A percentile compares a stretch with the other conserved stretches of the same genome.
Conservation (phyloP, 2,329 filamentous ascomycete genomes). For the Helotiales sp. region DNA sequence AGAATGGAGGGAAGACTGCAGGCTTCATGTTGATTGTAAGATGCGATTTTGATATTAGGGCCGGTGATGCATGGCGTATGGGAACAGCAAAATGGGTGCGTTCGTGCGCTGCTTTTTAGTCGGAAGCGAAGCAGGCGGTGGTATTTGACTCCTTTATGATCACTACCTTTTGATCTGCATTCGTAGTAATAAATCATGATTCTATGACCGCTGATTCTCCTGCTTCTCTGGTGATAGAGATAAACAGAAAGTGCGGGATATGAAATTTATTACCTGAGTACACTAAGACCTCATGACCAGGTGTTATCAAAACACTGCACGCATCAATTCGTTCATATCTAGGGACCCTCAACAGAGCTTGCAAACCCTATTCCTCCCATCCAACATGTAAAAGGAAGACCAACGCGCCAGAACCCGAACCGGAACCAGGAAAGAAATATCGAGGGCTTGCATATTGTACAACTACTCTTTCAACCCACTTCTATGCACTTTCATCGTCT, state of each 20-base stretch:
- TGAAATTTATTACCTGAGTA: no score
- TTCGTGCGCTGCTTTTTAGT: not conserved
- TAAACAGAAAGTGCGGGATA: no score
- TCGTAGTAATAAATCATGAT: not conserved
- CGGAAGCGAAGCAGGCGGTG: not conserved
- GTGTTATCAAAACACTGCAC: no score
- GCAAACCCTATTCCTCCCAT: slow-evolving; percentile 1
- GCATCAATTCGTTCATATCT: not conserved
- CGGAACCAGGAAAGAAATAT: not conserved
- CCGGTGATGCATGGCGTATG: slow-evolving; percentile 5
- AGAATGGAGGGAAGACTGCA: not conserved
- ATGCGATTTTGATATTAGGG: not conserved
- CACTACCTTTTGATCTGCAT: not conserved
- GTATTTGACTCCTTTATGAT: not conserved
- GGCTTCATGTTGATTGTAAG: not conserved
- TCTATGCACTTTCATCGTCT: not conserved
- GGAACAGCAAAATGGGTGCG: slow-evolving; percentile 4
- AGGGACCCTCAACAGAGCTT: not conserved
- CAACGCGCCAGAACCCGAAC: not conserved
- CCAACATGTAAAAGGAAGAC: not conserved
- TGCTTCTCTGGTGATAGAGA: no score
- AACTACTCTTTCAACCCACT: not conserved
- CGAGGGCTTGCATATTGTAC: slow-evolving; percentile 13
- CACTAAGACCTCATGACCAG: no score
- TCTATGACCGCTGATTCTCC: no score